phyloP scores from a whole-genome alignment of 768 basidiomycete genomes.

The Hypholoma fasciculare region DNA sequence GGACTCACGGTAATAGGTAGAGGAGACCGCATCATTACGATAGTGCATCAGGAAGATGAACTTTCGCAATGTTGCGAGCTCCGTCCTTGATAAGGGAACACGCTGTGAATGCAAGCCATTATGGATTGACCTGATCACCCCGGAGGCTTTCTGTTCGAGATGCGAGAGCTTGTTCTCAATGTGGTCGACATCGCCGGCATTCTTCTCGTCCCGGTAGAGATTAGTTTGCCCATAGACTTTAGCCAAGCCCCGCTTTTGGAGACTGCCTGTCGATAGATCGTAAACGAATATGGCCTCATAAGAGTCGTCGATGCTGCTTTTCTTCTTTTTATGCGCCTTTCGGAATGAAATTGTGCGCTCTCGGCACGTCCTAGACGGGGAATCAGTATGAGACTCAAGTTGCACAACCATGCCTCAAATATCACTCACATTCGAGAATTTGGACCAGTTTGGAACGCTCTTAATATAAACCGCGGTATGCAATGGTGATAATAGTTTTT shows the following conservation, averaged over 20 bases:
- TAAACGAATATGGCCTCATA: conserved; percentile 20
- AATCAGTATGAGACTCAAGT: neutral
- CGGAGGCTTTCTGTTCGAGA: conserved; percentile 27
- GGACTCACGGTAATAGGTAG: conserved; percentile 26
- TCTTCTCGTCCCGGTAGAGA: conserved; percentile 24
- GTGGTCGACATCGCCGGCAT: conserved; percentile 22
- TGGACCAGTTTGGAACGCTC: conserved; percentile 18
- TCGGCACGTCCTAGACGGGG: neutral
- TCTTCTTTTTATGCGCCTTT: neutral
- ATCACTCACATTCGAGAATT: neutral
- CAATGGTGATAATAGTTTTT: conserved; percentile 26
- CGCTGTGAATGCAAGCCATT: neutral
- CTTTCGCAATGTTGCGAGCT: conserved; percentile 30
- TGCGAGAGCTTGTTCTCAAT: conserved; percentile 26
- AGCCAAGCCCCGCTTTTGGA: conserved; percentile 13
- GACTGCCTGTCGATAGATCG: conserved; percentile 16
- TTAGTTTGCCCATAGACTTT: conserved; percentile 22
- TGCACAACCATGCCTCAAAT: neutral
- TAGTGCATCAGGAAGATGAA: conserved; percentile 38
- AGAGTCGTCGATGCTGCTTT: neutral
- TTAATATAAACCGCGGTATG: conserved; percentile 30
- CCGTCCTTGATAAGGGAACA: conserved; percentile 24
- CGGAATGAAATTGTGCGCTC: neutral
- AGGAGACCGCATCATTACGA: conserved; percentile 20
- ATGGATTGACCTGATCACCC: conserved; percentile 21